These are phyloP conservation scores for Tardiomyces digboiensis DNA, from an alignment of 1,139 yeast genomes.

Conservation along the genomic window DNA sequence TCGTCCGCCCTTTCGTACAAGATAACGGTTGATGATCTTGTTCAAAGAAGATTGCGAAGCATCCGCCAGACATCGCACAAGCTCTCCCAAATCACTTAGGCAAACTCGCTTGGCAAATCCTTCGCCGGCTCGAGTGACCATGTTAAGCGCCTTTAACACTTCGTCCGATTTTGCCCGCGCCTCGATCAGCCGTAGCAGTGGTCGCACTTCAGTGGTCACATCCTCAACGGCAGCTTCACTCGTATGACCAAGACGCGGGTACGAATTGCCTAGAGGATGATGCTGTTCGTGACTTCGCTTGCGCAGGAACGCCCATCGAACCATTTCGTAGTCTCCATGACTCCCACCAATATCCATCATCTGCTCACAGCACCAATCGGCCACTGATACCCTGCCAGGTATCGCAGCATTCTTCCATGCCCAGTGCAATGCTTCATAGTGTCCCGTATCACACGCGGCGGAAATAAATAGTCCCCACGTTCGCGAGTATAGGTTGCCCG, in stretches of 20 bases:
- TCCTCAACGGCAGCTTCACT: neutral
- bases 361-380: constrained; percentile 19
- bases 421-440: constrained; percentile 21
- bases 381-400: constrained; percentile 23
- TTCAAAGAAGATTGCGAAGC: neutral
- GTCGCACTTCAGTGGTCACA: neutral
- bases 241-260: neutral
- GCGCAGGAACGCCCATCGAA: constrained; percentile 23
- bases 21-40: neutral
- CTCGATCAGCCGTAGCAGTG: neutral
- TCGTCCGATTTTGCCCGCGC: neutral
- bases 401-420: constrained; percentile 19
- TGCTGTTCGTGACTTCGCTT: constrained; percentile 11
- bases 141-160: neutral
- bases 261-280: neutral
- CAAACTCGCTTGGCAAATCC: neutral
- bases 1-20: too few relatives aligned
- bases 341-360: constrained; percentile 20
- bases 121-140: neutral
- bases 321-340: constrained; percentile 17
- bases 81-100: neutral
- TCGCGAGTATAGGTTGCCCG: constrained; percentile 17
- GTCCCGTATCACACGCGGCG: constrained; percentile 14
- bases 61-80: neutral
- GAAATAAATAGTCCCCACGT: constrained; percentile 27